Percentiles rank a stretch among this genome's conserved stretches.
Evolutionary conservation across 2,329 filamentous ascomycete genomes (phyloP).

Genomic region (Talaromyces islandicus): DNA sequence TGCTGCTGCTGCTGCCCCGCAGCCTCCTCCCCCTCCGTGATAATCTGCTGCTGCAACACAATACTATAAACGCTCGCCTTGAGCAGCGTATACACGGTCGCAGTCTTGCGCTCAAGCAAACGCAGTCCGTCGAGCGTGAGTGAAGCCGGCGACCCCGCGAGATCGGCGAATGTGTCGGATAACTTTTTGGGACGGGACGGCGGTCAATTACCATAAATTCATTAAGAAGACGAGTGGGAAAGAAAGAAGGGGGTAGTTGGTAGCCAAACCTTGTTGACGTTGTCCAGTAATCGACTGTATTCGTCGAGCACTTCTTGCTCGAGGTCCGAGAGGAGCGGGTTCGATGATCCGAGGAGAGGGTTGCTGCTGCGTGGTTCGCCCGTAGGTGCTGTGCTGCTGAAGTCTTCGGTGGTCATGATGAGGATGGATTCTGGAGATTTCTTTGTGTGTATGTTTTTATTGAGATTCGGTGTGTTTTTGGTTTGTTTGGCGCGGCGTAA

Average conservation of each 20-base stretch:
- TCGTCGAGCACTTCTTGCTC: conserved; percentile 95
- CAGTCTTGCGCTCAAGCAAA: conserved; percentile 88
- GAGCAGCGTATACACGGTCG: conserved; percentile 86
- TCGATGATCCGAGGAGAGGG: conserved; percentile 32
- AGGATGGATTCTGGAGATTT: not conserved
- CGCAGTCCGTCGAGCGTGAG: conserved; percentile 73
- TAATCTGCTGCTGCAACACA: conserved; percentile 94
- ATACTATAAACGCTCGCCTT: conserved; percentile 99
- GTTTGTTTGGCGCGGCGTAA: not conserved
- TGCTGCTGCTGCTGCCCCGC: not conserved
- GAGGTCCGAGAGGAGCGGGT: conserved; percentile 57
- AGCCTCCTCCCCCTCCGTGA: conserved; percentile 48
- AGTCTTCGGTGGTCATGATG: not conserved
- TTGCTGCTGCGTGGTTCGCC: conserved; percentile 1
- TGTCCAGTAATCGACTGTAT: conserved; percentile 78
- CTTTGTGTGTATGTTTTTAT: not conserved
- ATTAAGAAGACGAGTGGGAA: not conserved
- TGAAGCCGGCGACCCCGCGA: conserved; percentile 63
- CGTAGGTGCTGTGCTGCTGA: conserved; percentile 4
- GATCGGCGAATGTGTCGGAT: conserved; percentile 44
- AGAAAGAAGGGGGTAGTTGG: not conserved
- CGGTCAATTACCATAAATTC: not conserved
- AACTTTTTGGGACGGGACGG: conserved; percentile 26
- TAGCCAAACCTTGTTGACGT: conserved; percentile 72
- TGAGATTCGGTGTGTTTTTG: not conserved